Conservation (phyloP, 768 basidiomycete species). For the Podaxis sp. region DNA sequence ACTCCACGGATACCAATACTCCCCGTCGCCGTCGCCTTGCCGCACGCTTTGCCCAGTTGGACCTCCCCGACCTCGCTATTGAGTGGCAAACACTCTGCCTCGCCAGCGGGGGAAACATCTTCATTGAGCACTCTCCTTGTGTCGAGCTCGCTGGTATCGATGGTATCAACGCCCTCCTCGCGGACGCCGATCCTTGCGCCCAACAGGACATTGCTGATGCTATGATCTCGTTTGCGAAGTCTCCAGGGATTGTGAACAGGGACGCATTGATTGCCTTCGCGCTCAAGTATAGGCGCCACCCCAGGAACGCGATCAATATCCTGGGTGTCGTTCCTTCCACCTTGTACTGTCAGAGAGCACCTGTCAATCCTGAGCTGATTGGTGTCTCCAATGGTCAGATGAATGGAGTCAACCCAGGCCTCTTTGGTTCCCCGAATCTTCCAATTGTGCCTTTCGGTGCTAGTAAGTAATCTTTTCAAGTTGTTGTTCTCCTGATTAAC, state of each 20-base stretch:
- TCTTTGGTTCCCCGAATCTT: slow-evolving; percentile 40
- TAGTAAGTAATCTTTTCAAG: slow-evolving; percentile 28
- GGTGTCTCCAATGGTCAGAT: slow-evolving; percentile 42
- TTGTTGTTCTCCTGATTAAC: neutral
- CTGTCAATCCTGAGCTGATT: slow-evolving; percentile 40
- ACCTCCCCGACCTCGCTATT: slow-evolving; percentile 25
- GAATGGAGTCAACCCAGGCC: slow-evolving; percentile 40
- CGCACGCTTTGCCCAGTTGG: slow-evolving; percentile 26
- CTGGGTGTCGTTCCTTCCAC: slow-evolving; percentile 43
- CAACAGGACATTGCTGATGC: slow-evolving; percentile 49
- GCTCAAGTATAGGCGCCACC: slow-evolving; percentile 40
- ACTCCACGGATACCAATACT: slow-evolving; percentile 16
- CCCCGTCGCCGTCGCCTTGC: slow-evolving; percentile 19
- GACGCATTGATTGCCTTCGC: slow-evolving; percentile 42
- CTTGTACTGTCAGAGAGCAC: slow-evolving; percentile 42
- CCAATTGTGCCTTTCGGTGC: slow-evolving; percentile 45
- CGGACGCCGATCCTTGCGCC: slow-evolving; percentile 44
- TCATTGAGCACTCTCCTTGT: slow-evolving; percentile 37
- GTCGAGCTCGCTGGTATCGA: slow-evolving; percentile 38
- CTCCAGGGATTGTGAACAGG: slow-evolving; percentile 37
- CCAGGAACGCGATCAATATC: slow-evolving; percentile 43
- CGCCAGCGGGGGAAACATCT: slow-evolving; percentile 39
- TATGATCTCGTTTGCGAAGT: slow-evolving; percentile 54
- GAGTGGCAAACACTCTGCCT: slow-evolving; percentile 48
- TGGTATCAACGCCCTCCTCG: slow-evolving; percentile 45